phyloP scores from a whole-genome alignment of 768 basidiomycete genomes.

The Serpula lacrymans region DNA sequence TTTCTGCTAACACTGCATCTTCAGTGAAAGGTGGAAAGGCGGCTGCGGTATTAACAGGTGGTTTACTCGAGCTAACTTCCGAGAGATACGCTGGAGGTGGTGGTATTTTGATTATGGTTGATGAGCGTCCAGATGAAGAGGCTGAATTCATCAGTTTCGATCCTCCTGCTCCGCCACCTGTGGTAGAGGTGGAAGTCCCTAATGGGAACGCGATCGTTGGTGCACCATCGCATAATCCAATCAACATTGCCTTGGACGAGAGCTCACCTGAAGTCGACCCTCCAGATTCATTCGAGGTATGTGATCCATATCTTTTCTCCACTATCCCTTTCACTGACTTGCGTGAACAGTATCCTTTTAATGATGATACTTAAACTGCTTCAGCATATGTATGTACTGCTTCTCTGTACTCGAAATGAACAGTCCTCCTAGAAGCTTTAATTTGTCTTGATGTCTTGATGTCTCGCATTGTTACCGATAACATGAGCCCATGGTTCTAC shows the following conservation, averaged over 20 bases:
- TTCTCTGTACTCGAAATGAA: slow-evolving; percentile 3
- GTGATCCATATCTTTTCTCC: slow-evolving; percentile 20
- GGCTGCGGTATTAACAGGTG: slow-evolving; percentile 16
- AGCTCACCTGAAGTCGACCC: slow-evolving; percentile 68
- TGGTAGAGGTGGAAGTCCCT: slow-evolving; percentile 23
- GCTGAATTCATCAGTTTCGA: slow-evolving; percentile 70
- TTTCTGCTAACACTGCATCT: slow-evolving; percentile 46
- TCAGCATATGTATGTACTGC: slow-evolving; percentile 6
- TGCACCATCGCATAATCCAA: slow-evolving; percentile 24
- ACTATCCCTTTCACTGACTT: slow-evolving; percentile 17
- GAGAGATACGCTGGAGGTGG: slow-evolving; percentile 77
- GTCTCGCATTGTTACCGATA: too few relatives aligned
- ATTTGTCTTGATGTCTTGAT: background rate
- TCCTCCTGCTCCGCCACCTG: slow-evolving; percentile 42
- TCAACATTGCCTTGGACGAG: slow-evolving; percentile 70
- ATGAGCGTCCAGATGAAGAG: slow-evolving; percentile 66
- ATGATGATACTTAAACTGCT: slow-evolving; percentile 48
- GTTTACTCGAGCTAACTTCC: slow-evolving; percentile 34
- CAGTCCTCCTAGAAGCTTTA: background rate
- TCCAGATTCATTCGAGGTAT: slow-evolving; percentile 82
- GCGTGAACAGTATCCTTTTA: slow-evolving; percentile 67
- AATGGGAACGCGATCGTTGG: slow-evolving; percentile 14
- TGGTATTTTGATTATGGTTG: slow-evolving; percentile 82
- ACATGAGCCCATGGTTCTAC: too few relatives aligned
- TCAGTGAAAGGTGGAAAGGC: slow-evolving; percentile 33